These are phyloP conservation scores for Mycosphaerella sp. DNA, from an alignment of 2,329 filamentous ascomycete species.

Conservation along the genomic window DNA sequence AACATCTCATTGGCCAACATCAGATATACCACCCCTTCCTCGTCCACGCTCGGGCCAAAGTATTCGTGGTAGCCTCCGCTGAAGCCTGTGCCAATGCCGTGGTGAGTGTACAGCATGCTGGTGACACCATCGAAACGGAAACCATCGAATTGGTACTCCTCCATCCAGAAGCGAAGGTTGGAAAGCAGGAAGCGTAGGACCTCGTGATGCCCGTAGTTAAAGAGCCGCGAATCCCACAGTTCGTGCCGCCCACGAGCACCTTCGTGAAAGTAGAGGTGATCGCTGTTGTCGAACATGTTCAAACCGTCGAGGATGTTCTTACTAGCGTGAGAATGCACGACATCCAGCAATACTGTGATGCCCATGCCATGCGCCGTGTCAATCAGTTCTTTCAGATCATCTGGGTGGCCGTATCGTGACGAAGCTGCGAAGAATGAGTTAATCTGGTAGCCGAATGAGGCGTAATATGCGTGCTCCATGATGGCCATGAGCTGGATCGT, in stretches of 20 bases:
- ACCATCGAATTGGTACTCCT: constrained; percentile 92
- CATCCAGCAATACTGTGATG: constrained; percentile 83
- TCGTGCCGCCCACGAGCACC: constrained; percentile 81
- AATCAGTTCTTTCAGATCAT: constrained; percentile 93
- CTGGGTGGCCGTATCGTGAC: constrained; percentile 86
- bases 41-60: constrained; percentile 81
- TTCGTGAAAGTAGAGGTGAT: constrained; percentile 92
- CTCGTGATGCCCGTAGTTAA: constrained; percentile 95
- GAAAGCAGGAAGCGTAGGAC: constrained; percentile 93
- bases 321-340: constrained; percentile 95
- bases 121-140: constrained; percentile 98
- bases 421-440: constrained; percentile 99
- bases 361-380: constrained; percentile 91
- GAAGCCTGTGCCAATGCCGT: constrained; percentile 97
- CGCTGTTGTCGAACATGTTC: constrained; percentile 92
- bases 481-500: constrained; percentile 97
- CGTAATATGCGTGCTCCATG: constrained; percentile 99
- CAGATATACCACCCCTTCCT: constrained; percentile 89
- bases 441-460: constrained; percentile 97
- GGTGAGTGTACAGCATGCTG: constrained; percentile 94
- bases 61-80: constrained; percentile 98
- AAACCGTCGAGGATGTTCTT: constrained; percentile 95
- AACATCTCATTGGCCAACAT: constrained; percentile 97
- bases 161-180: constrained; percentile 98
- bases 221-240: constrained; percentile 90